Base-by-base conservation (phyloP, 768 basidiomycete species). In the Suillus decipiens region DNA sequence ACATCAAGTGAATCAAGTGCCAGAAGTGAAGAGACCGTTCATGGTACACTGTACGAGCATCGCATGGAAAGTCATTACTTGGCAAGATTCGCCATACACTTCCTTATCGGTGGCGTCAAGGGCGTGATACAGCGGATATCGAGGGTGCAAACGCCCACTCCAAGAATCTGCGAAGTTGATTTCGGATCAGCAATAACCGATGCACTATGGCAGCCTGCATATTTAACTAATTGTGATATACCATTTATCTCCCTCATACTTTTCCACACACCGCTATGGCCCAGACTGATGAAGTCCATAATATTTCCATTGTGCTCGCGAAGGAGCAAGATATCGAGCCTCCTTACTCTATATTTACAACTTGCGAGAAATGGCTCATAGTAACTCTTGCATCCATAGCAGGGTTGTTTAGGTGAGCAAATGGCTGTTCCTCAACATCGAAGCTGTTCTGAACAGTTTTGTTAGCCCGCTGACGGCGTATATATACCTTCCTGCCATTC, bases 401-500 rank as follows among this genome's bases (percentile, higher is more conserved):
- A 4, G 87, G 82, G 0, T 53, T 87, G 1, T 89, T 88, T 72
- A 89, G 88, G 88, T 80, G 45, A 39, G 41, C 24, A 56, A 14
- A 37, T 37, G 9, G 37, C 17, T 39, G 36, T n/a, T 37, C 19
- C 19, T 34, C 33, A 10, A 33, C 31, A 33, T 34, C 2, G 14
- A 37, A 31, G 17, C 41, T 47, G n/a, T 37, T 47, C 7, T 24
- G 19, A 39, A 19, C 42, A 36, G 34, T 24, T 17, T 57, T 47
- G 22, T 57, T 50, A 87, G 86, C 67, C 88, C 89, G 0, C 75
- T 91, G 9, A 88, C 89, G 0, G 81, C 89, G 1, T 90, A 86
- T 63, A 88, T 90, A 59, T 92, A 90, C 69, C 85, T 90, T 56
- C 91, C 91, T 2, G 89, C 87, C 12, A 87, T 94, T 42, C 92